phyloP scores from a whole-genome alignment of 2,329 filamentous ascomycete genomes.

The Orbilia quercus region DNA sequence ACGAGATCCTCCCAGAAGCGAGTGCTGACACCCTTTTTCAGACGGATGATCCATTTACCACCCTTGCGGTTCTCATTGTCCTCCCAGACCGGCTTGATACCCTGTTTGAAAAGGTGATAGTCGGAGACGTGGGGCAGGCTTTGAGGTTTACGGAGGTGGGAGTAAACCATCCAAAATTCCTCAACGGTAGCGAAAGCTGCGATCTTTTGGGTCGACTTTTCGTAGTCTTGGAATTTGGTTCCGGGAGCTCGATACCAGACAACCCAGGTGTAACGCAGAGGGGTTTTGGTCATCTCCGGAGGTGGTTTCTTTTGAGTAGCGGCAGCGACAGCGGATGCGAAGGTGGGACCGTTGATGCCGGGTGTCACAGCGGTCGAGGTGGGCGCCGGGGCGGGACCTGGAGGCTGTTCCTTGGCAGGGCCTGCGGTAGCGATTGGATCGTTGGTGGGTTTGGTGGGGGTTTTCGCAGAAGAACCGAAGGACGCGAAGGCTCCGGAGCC shows the following conservation, averaged over 20 bases:
- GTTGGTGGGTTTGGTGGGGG: slow-evolving; percentile 66
- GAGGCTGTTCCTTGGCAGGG: slow-evolving; percentile 74
- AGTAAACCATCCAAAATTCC: slow-evolving; percentile 90
- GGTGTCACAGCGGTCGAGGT: slow-evolving; percentile 63
- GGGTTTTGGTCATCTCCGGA: slow-evolving; percentile 64
- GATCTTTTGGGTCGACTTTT: slow-evolving; percentile 91
- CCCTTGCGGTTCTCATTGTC: slow-evolving; percentile 96
- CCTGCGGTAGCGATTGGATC: slow-evolving; percentile 34
- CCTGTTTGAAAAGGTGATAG: slow-evolving; percentile 97
- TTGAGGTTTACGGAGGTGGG: slow-evolving; percentile 89
- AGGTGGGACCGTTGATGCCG: slow-evolving; percentile 58
- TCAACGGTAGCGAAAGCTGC: slow-evolving; percentile 84
- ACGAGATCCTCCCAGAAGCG: slow-evolving; percentile 96
- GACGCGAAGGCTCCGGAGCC: slow-evolving; percentile 96
- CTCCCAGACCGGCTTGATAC: slow-evolving; percentile 97
- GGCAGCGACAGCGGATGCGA: slow-evolving; percentile 63
- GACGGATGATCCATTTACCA: slow-evolving; percentile 94
- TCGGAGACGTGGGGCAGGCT: slow-evolving; percentile 90
- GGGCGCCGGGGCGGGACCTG: slow-evolving; percentile 66
- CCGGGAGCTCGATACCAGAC: slow-evolving; percentile 98
- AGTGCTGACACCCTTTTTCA: slow-evolving; percentile 97
- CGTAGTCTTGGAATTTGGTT: slow-evolving; percentile 97
- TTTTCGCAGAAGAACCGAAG: slow-evolving; percentile 77
- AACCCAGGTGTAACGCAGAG: slow-evolving; percentile 86
- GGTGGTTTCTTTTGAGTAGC: slow-evolving; percentile 62